Evolutionary conservation across 225 moss, liverwort and hornwort genomes (phyloP).

Genomic region (Anthoceros angustus): DNA sequence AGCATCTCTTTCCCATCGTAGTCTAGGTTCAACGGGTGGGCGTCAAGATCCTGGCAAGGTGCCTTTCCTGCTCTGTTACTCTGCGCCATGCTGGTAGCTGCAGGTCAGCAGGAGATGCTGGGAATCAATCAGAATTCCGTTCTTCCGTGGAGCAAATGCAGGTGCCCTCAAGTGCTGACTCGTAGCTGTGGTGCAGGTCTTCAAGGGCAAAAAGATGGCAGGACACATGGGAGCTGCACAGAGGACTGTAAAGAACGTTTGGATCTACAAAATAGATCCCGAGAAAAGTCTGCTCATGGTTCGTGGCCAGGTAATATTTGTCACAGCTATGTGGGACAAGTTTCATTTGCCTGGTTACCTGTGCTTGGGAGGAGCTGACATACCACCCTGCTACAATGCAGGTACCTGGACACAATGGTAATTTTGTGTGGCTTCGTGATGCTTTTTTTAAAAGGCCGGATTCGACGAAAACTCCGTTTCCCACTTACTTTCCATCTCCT

Average conservation of each 20-base stretch:
- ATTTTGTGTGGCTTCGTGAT: constrained; percentile 79
- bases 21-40: constrained; percentile 95
- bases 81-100: neutral
- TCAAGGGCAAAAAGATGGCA: constrained; percentile 98
- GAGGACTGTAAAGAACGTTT: constrained; percentile 84
- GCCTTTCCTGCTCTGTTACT: neutral
- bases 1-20: constrained; percentile 94
- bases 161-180: neutral
- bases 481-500: constrained; percentile 40
- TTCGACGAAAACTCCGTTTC: constrained; percentile 68
- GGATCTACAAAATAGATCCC: constrained; percentile 94
- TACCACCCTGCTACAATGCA: constrained; percentile 13
- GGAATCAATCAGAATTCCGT: neutral
- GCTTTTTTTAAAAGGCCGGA: constrained; percentile 96
- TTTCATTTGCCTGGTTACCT: neutral
- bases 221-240: constrained; percentile 96
- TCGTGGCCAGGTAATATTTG: constrained; percentile 55
- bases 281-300: constrained; percentile 94
- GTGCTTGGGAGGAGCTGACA: neutral
- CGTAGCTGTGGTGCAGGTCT: constrained; percentile 35
- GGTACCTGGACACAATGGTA: constrained; percentile 91
- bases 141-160: neutral
- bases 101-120: neutral
- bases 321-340: neutral
- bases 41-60: constrained; percentile 99